A percentile compares a stretch with the other conserved stretches of the same genome.
Conservation (phyloP, 1,284 basidiomycete genomes). For the Vanrija humicola region DNA sequence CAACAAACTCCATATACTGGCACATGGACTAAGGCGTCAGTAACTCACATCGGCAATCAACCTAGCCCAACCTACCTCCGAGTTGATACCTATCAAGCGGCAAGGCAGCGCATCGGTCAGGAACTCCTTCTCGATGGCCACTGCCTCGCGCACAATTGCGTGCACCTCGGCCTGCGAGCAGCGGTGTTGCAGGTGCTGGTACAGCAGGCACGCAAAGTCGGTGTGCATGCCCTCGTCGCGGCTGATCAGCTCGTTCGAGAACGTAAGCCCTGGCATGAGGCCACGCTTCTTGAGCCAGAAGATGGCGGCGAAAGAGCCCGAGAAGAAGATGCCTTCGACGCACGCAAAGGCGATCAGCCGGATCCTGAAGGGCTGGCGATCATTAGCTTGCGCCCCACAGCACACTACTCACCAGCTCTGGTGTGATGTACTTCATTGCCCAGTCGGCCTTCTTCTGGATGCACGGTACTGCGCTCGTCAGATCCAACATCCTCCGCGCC, state of each 20-base stretch:
- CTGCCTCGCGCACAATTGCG: slow-evolving; percentile 72
- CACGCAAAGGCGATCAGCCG: slow-evolving; percentile 90
- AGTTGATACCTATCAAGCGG: slow-evolving; percentile 55
- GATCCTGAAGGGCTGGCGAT: slow-evolving; percentile 72
- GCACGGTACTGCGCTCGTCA: slow-evolving; percentile 50
- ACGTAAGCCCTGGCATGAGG: slow-evolving; percentile 94
- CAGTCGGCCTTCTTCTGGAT: slow-evolving; percentile 86
- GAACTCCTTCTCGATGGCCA: slow-evolving; percentile 76
- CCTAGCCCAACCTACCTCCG: slow-evolving; percentile 44
- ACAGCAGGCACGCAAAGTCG: slow-evolving; percentile 64
- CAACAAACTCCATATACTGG: slow-evolving; percentile 94
- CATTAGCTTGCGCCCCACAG: background rate
- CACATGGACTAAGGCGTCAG: slow-evolving; percentile 76
- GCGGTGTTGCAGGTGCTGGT: slow-evolving; percentile 66
- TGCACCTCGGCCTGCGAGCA: slow-evolving; percentile 72
- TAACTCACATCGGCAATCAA: slow-evolving; percentile 2
- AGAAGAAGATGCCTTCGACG: slow-evolving; percentile 97
- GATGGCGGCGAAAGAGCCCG: slow-evolving; percentile 88
- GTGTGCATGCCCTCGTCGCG: slow-evolving; percentile 97
- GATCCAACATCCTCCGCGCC: background rate
- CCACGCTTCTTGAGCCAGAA: slow-evolving; percentile 99
- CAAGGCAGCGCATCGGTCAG: slow-evolving; percentile 58
- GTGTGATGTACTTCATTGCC: slow-evolving; percentile 86
- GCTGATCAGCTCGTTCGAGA: slow-evolving; percentile 93
- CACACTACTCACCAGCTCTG: slow-evolving; percentile 51